Evolutionary conservation across 1,284 basidiomycete genomes (phyloP).

Genomic region (Apiotrichum domesticum): DNA sequence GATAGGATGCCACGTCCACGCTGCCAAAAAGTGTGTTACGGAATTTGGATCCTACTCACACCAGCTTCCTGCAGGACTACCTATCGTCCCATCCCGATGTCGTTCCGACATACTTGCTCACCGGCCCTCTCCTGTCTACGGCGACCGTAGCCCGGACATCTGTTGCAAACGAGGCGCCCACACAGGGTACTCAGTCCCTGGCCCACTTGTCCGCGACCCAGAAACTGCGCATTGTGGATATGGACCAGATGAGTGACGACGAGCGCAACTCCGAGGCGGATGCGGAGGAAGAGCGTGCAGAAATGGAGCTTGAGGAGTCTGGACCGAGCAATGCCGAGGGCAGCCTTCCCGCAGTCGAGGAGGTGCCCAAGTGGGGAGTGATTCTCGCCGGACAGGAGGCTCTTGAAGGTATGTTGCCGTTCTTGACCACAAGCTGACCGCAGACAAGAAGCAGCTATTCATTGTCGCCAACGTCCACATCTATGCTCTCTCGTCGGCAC

Average conservation of each 20-base stretch:
- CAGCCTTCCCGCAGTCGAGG: slow-evolving; percentile 14
- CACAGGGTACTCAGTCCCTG: slow-evolving; percentile 23
- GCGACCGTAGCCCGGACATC: slow-evolving; percentile 25
- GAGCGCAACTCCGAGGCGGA: slow-evolving; percentile 36
- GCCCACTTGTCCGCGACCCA: slow-evolving; percentile 26
- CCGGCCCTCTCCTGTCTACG: slow-evolving; percentile 28
- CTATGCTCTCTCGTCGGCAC: slow-evolving; percentile 32
- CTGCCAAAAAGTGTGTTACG: slow-evolving; percentile 37
- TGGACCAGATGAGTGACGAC: slow-evolving; percentile 39
- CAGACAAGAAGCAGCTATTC: slow-evolving; percentile 39
- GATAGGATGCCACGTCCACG: slow-evolving; percentile 34
- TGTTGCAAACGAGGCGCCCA: neutral
- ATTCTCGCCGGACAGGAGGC: slow-evolving; percentile 29
- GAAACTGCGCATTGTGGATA: slow-evolving; percentile 37
- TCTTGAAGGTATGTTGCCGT: slow-evolving; percentile 31
- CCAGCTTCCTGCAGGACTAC: slow-evolving; percentile 7
- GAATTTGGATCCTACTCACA: neutral
- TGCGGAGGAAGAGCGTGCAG: slow-evolving; percentile 17
- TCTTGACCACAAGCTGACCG: neutral
- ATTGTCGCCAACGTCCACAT: slow-evolving; percentile 32
- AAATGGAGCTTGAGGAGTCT: slow-evolving; percentile 15
- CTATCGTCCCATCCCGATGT: slow-evolving; percentile 20
- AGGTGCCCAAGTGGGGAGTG: slow-evolving; percentile 33
- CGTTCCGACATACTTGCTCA: slow-evolving; percentile 34
- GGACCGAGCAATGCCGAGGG: slow-evolving; percentile 8